Evolutionary conservation across 441 rosid species (phyloP), one percentile per base, ranked within the genome.

Genomic region (Arabidopsis hybrid): DNA sequence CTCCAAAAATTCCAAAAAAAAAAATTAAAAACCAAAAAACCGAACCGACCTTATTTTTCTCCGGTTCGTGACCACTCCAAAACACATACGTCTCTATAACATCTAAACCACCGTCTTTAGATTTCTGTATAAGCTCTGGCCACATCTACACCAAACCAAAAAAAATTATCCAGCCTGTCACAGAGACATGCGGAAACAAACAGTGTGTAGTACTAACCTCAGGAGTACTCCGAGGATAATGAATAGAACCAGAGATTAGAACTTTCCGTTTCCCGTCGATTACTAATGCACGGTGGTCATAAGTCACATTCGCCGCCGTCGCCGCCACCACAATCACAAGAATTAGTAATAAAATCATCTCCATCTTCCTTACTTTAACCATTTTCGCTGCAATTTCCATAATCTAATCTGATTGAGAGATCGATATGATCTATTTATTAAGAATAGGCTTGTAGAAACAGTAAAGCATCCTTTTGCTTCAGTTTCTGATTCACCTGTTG

Each of bases 71-170:
- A 49, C 53, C 75, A 71, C 84, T 88, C 99, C 99, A 95, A 67
- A 95, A 95, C 50, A 95, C 93, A 11, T 95, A 95, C 14, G 99
- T 95, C 80, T 95, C 97, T 8, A 95, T 91, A 65, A 92, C 87
- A 67, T 95, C 95, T 69, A 95, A 79, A 6, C 99, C 99, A 80
- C 99, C 99, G 64, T 95, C 99, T 74, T 95, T 95, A 2, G 99
- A 89, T 82, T 92, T 95, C 87, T 95, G 93, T 42, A 95, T 85
- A 36, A 95, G 93, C 82, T 81, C 97, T 38, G 96, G 91, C 99
- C 99, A 95, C 98, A 95, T 95, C 99, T 95, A 21, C 26, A 60
- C 21, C 8, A 13, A 7, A 8, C n/a, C 32, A 21, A 16, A 8
- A 5, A 31, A 38, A 40, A 14, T 65, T 34, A 13, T 36, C 5